Conservation (phyloP, 2,329 filamentous ascomycete species). For the Nemania sp. region DNA sequence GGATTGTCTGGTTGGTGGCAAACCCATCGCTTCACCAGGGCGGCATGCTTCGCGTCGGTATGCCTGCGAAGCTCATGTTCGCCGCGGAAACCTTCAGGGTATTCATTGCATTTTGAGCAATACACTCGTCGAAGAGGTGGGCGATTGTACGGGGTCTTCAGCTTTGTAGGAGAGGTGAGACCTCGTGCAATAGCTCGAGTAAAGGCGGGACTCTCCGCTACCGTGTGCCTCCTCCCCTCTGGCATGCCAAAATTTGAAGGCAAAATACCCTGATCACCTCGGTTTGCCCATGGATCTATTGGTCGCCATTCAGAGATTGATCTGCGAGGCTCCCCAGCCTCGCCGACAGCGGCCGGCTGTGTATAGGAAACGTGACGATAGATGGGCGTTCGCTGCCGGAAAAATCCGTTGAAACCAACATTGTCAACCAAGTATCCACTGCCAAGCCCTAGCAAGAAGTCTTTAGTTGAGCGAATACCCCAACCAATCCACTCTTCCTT, state of each 20-base stretch:
- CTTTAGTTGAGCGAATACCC: constrained; percentile 50
- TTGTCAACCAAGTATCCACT: constrained; percentile 45
- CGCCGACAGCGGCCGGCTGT: constrained; percentile 40
- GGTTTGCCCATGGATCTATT: constrained; percentile 45
- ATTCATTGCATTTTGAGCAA: constrained; percentile 77
- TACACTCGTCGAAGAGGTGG: constrained; percentile 70
- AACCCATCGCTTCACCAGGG: constrained; percentile 59
- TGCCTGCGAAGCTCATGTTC: constrained; percentile 83
- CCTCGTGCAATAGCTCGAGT: constrained; percentile 44
- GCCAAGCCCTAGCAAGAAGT: constrained; percentile 56
- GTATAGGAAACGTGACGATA: constrained; percentile 39
- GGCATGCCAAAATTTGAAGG: constrained; percentile 34
- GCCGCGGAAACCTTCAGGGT: constrained; percentile 85
- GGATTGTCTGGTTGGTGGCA: constrained; percentile 54
- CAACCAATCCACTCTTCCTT: constrained; percentile 52
- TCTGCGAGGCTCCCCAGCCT: constrained; percentile 42
- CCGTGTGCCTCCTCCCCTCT: constrained; percentile 48
- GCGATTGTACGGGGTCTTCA: constrained; percentile 52
- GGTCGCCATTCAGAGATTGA: constrained; percentile 46
- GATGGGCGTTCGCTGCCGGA: constrained; percentile 44
- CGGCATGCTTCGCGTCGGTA: constrained; percentile 59
- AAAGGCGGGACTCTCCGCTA: constrained; percentile 51
- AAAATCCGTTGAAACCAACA: constrained; percentile 46
- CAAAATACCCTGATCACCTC: constrained; percentile 33
- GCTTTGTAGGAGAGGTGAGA: constrained; percentile 48